Conservation (phyloP, 148 eudicot genomes). For the Rhododendron vialii region DNA sequence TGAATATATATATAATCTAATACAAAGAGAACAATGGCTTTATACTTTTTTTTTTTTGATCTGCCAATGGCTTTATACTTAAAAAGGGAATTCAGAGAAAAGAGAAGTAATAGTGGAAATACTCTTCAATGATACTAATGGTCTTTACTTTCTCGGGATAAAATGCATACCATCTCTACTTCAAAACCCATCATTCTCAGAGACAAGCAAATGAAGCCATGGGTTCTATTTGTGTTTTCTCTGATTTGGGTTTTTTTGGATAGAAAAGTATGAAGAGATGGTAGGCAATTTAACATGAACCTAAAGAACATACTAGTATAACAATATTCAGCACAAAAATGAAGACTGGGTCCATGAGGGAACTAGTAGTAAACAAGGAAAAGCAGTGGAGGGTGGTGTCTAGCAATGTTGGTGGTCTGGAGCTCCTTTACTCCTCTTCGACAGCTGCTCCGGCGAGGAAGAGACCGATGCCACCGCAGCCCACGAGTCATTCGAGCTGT, state of each 20-base stretch:
- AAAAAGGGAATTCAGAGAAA: not conserved
- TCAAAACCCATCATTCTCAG: conserved; percentile 15
- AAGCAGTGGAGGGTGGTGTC: conserved; percentile 8
- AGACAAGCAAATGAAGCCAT: not conserved
- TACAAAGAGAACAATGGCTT: not conserved
- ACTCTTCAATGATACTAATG: not conserved
- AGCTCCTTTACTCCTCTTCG: conserved; percentile 39
- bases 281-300: conserved; percentile 46
- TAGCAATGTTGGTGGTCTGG: conserved; percentile 11
- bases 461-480: conserved; percentile 36
- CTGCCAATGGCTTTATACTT: not conserved
- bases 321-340: conserved; percentile 20
- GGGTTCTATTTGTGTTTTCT: not conserved
- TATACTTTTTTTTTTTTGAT: too few relatives aligned
- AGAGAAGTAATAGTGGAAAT: not conserved
- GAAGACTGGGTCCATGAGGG: not conserved
- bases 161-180: conserved; percentile 60
- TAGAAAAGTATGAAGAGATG: conserved; percentile 41
- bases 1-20: not conserved
- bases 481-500: conserved; percentile 58
- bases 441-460: conserved; percentile 47
- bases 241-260: conserved; percentile 13
- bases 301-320: conserved; percentile 1
- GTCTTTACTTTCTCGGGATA: conserved; percentile 36
- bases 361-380: not conserved